Conservation (phyloP, 2,329 filamentous ascomycete species). For the Fusarium sp. region DNA sequence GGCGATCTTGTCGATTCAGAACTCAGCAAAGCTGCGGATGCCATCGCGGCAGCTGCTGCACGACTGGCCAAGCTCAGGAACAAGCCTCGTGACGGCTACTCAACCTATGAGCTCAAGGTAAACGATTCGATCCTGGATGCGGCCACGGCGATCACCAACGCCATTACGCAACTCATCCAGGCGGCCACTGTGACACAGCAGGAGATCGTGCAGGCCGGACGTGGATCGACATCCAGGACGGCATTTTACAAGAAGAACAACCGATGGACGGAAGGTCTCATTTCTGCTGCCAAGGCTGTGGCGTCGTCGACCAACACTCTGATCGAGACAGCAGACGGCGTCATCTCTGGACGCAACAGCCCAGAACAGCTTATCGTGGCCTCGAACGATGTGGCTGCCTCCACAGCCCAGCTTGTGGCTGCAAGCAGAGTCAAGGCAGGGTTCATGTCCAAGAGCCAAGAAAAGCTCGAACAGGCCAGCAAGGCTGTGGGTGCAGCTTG, state of each 20-base stretch:
- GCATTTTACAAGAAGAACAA: slow-evolving; percentile 99
- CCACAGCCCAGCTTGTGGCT: slow-evolving; percentile 94
- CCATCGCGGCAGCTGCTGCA: slow-evolving; percentile 91
- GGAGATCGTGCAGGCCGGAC: slow-evolving; percentile 94
- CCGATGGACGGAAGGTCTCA: slow-evolving; percentile 97
- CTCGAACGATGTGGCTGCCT: slow-evolving; percentile 95
- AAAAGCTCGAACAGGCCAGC: slow-evolving; percentile 87
- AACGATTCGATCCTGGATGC: slow-evolving; percentile 95
- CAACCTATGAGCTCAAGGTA: slow-evolving; percentile 95
- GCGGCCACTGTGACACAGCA: slow-evolving; percentile 92
- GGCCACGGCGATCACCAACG: slow-evolving; percentile 91
- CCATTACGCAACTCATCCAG: slow-evolving; percentile 94
- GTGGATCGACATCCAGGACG: slow-evolving; percentile 85
- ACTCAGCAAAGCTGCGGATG: slow-evolving; percentile 91
- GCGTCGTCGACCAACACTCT: slow-evolving; percentile 93
- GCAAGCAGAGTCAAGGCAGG: slow-evolving; percentile 96
- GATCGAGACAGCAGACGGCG: slow-evolving; percentile 97
- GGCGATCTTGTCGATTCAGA: slow-evolving; percentile 94
- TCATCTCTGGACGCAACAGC: slow-evolving; percentile 90
- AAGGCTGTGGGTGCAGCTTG: slow-evolving; percentile 94
- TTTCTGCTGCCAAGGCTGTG: slow-evolving; percentile 96
- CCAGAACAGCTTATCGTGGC: slow-evolving; percentile 98
- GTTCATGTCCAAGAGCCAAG: slow-evolving; percentile 98
- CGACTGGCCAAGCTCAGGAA: slow-evolving; percentile 92
- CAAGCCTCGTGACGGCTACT: slow-evolving; percentile 95